These are phyloP conservation scores for Solanum tarapatanum DNA, from an alignment of 257 asterid genomes.

Conservation along the genomic window DNA sequence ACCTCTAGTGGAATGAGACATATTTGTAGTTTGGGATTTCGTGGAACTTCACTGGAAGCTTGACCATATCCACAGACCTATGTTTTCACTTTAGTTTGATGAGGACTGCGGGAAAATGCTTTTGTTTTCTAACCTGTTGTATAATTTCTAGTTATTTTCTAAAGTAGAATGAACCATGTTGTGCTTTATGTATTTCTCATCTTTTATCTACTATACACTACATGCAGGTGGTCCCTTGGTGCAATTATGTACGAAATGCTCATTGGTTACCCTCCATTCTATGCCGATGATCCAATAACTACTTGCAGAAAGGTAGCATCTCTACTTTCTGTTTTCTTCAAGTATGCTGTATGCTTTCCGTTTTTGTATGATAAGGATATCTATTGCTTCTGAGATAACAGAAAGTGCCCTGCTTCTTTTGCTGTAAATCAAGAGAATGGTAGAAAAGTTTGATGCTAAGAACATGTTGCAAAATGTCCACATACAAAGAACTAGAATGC, in stretches of 20 bases:
- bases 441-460: neutral
- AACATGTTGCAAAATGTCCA: neutral
- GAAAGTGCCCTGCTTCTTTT: neutral
- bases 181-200: neutral
- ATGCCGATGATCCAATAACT: constrained; percentile 39
- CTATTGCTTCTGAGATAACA: neutral
- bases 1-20: neutral
- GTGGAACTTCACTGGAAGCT: neutral
- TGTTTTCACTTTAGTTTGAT: neutral
- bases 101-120: neutral
- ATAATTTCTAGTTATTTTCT: neutral
- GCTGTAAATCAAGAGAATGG: neutral
- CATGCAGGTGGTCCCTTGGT: constrained; percentile 47
- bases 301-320: constrained; percentile 40
- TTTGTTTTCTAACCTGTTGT: neutral
- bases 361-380: neutral
- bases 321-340: neutral
- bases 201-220: constrained; percentile 7
- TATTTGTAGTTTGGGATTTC: neutral
- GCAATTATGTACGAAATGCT: constrained; percentile 53
- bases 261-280: constrained; percentile 43
- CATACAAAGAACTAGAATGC: neutral
- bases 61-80: neutral
- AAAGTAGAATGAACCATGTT: neutral
- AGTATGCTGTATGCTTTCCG: neutral